Base-by-base conservation (phyloP, 2,329 filamentous ascomycete species). In the Cladosporium sp. region DNA sequence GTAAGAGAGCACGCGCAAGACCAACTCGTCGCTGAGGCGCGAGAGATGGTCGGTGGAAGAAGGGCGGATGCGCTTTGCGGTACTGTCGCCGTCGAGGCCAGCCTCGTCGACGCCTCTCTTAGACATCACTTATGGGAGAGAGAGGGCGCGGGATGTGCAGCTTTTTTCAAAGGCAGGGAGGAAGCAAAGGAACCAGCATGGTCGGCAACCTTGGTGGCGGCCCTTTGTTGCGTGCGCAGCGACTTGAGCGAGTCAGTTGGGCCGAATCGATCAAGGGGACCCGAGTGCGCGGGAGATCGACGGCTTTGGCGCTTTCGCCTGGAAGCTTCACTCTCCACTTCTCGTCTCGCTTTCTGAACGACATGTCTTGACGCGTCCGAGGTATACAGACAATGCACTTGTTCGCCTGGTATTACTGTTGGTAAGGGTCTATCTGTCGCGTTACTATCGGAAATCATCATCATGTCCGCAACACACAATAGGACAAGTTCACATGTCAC, bases 1-100 rank as follows among this genome's bases (percentile, higher is more conserved):
- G 64, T 82, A 86, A 4, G 86, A 86, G 30, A 96, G 76, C 54
- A 96, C 87, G 59, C 90, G 87, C 50, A 97, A 73, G 27, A 96
- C 78, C 29, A 97, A 76, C 69, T 99, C 93, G 67, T 96, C 88
- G 55, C 90, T 95, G 45, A 97, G 76, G 7, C 70, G 72, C 6
- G 88, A 88, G 13, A 96, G 68, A 42, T 77, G 75, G 69, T 95
- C 87, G 30, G 15, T 48, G 34, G 37, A 29, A 22, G 36, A 27
- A 15, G 43, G 12, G 1, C 50, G 47, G 1, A 36, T 11, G 43
- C 54, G 38, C 43, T 56, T 54, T 12, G 13, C 37, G 5, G 18
- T 12, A n/a, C 27, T 19, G 20, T 53, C 41, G 12, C 38, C 50
- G 13, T 47, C 47, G 19, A 50, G 32, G 20, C 34, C 48, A 7